Evolutionary conservation across 73 alveolate species (phyloP).

Genomic region (Strombidium stylifer): DNA sequence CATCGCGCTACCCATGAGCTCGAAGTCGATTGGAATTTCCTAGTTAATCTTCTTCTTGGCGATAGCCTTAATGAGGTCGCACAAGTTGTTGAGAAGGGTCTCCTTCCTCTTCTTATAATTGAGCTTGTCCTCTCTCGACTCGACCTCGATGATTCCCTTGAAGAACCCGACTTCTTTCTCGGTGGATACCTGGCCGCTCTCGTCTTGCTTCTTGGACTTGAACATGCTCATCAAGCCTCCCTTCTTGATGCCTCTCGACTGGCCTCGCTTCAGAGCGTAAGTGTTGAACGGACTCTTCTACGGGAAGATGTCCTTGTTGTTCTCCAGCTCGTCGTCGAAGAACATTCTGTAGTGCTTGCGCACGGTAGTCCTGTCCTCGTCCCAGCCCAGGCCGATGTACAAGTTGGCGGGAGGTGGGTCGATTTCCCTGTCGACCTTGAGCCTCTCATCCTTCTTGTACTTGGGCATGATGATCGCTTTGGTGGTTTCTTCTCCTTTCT

Average conservation of each 20-base stretch:
- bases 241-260: slow-evolving; percentile 52
- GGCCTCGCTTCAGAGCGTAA: slow-evolving; percentile 55
- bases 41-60: background rate
- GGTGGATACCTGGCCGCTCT: slow-evolving; percentile 34
- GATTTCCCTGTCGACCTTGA: slow-evolving; percentile 22
- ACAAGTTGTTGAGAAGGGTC: slow-evolving; percentile 7
- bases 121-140: slow-evolving; percentile 9
- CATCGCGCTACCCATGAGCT: slow-evolving; percentile 31
- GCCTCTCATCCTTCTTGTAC: slow-evolving; percentile 23
- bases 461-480: slow-evolving; percentile 25
- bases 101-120: slow-evolving; percentile 9
- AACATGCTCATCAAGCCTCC: slow-evolving; percentile 48
- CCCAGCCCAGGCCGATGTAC: slow-evolving; percentile 31
- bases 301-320: slow-evolving; percentile 53
- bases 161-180: slow-evolving; percentile 48
- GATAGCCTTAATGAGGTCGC: slow-evolving; percentile 8
- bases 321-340: slow-evolving; percentile 77
- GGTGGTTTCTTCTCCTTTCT: slow-evolving; percentile 4
- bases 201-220: slow-evolving; percentile 21
- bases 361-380: slow-evolving; percentile 17
- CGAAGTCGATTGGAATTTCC: slow-evolving; percentile 25
- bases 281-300: slow-evolving; percentile 43
- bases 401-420: slow-evolving; percentile 16
- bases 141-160: slow-evolving; percentile 50
- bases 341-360: slow-evolving; percentile 83